Evolutionary conservation across 495 filamentous ascomycete genomes (phyloP).

Genomic region (Neurospora hispaniola): DNA sequence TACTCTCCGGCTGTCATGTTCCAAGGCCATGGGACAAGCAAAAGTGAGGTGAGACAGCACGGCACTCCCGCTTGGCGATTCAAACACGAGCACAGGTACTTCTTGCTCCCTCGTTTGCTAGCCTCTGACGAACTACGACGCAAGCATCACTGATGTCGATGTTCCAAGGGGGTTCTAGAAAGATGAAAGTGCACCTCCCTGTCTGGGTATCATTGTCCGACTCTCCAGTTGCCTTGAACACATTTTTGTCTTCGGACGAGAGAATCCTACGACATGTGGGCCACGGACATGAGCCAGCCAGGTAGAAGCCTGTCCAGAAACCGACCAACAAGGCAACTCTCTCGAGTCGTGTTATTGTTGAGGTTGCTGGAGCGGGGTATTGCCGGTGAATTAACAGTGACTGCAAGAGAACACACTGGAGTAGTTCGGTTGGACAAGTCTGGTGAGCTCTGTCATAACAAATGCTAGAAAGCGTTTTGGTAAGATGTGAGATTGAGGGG

Average conservation of each 20-base stretch:
- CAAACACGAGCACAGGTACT: constrained; percentile 4
- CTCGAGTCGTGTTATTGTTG: neutral
- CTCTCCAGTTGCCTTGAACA: neutral
- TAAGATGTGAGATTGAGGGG: neutral
- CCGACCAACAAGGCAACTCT: neutral
- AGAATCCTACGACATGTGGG: neutral
- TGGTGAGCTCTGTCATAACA: neutral
- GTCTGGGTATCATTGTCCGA: neutral
- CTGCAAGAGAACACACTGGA: neutral
- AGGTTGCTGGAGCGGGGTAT: neutral
- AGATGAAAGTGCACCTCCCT: neutral
- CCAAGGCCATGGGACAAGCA: neutral
- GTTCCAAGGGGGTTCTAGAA: neutral
- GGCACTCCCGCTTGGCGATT: constrained; percentile 1
- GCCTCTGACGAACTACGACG: neutral
- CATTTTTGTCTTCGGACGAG: neutral
- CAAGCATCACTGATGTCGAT: neutral
- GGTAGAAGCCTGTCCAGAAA: neutral
- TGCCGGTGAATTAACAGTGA: neutral
- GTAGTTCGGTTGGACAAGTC: neutral
- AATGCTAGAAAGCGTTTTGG: neutral
- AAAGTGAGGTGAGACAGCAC: neutral
- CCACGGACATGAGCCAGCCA: neutral
- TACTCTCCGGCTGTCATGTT: neutral
- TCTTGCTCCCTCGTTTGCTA: neutral